A percentile compares a stretch with the other conserved stretches of the same genome.
Evolutionary conservation across 2,329 filamentous ascomycete species (phyloP).

Genomic region (Annulohypoxylon truncatum): DNA sequence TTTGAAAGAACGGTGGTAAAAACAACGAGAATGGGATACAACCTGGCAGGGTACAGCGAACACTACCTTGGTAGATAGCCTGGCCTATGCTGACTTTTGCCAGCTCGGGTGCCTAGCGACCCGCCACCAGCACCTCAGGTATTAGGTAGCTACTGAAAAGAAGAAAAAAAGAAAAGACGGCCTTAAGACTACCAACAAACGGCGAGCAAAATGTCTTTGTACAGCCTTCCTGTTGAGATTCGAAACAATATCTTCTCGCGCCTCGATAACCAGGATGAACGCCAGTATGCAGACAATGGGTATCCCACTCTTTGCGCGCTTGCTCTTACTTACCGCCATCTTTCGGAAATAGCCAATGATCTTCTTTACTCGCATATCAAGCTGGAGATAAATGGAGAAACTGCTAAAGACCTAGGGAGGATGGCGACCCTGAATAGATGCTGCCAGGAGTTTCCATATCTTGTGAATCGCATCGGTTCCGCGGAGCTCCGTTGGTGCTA

Average conservation of each 20-base stretch:
- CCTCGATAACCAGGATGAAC: not conserved
- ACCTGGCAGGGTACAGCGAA: too few species aligned
- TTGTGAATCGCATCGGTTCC: slow-evolving; percentile 10
- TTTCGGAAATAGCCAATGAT: slow-evolving; percentile 2
- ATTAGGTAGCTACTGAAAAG: too few species aligned
- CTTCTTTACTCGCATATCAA: slow-evolving; percentile 10
- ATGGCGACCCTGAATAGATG: not conserved
- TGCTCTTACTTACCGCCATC: slow-evolving; percentile 21
- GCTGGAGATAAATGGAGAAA: not conserved
- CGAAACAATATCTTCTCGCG: slow-evolving; percentile 8
- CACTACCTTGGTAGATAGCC: too few species aligned
- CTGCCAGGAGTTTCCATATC: not conserved
- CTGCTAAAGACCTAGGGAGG: not conserved
- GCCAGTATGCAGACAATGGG: not conserved
- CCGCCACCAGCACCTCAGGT: too few species aligned
- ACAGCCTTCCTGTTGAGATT: slow-evolving; percentile 9
- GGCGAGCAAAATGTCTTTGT: slow-evolving; percentile 17
- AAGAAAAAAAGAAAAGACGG: too few species aligned
- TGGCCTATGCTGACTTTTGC: too few species aligned
- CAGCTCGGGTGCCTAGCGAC: too few species aligned
- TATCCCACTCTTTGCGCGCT: slow-evolving; percentile 17
- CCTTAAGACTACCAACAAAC: too few species aligned
- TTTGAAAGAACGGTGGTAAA: too few species aligned
- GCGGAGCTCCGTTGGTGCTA: not conserved
- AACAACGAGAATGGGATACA: too few species aligned